phyloP scores from a whole-genome alignment of 129 eudicot species.

The Tagetes patula region DNA sequence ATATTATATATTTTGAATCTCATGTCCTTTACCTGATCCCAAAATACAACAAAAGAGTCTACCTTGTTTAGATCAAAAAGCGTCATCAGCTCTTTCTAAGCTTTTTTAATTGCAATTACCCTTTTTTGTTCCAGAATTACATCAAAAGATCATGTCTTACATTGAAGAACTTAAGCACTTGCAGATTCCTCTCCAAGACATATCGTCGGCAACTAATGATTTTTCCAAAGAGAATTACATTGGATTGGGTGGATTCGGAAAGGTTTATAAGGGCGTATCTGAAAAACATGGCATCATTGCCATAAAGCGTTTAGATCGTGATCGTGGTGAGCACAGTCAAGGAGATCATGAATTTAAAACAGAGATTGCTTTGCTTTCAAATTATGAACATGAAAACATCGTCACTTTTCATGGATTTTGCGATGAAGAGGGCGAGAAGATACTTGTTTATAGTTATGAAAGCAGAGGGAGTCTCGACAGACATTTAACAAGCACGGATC shows the following conservation, averaged over 20 bases:
- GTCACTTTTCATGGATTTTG: constrained; percentile 27
- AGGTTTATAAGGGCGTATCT: constrained; percentile 34
- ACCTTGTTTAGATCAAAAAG: too few species aligned
- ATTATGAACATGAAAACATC: constrained; percentile 28
- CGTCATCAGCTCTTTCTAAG: too few species aligned
- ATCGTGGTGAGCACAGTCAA: constrained; percentile 3
- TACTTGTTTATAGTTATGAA: constrained; percentile 37
- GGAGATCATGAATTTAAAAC: constrained; percentile 34
- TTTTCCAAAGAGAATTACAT: constrained; percentile 9
- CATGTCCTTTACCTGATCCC: too few species aligned
- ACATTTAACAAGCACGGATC: constrained; percentile 1
- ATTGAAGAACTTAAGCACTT: neutral
- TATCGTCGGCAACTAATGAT: constrained; percentile 28
- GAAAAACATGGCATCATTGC: constrained; percentile 31
- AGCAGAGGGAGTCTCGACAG: constrained; percentile 28
- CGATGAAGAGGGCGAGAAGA: constrained; percentile 26
- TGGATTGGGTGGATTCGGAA: constrained; percentile 36
- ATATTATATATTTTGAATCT: too few species aligned
- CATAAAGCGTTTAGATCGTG: constrained; percentile 30
- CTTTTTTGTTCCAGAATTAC: too few species aligned
- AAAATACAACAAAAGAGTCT: too few species aligned
- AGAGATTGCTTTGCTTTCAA: constrained; percentile 30
- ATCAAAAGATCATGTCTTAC: constrained; percentile 13
- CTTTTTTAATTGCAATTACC: too few species aligned
- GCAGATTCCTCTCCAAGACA: constrained; percentile 36